A percentile compares a stretch with the other conserved stretches of the same genome.
Evolutionary conservation across 352 stramenopile genomes (phyloP).

Genomic region (Globisporangium nodosum): DNA sequence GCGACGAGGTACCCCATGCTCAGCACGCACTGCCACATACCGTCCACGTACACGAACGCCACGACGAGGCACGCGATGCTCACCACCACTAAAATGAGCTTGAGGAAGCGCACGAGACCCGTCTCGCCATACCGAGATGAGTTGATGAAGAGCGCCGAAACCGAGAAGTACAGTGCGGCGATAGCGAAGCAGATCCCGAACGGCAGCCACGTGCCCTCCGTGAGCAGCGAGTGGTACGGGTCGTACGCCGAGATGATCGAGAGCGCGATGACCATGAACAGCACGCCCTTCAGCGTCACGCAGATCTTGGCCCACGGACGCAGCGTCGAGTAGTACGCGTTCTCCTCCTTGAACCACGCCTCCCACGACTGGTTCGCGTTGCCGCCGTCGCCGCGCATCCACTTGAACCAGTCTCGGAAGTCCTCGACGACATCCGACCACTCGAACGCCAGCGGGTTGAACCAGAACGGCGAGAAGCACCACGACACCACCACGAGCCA

Average conservation of each 20-base stretch:
- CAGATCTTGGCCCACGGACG: conserved; percentile 87
- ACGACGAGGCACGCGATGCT: conserved; percentile 70
- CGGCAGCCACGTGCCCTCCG: conserved; percentile 45
- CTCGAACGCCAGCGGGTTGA: conserved; percentile 97
- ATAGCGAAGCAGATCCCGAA: conserved; percentile 48
- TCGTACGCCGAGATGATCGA: conserved; percentile 77
- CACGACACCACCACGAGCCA: conserved; percentile 89
- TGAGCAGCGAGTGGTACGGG: conserved; percentile 63
- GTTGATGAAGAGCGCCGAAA: conserved; percentile 60
- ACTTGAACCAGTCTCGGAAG: conserved; percentile 88
- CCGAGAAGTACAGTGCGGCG: conserved; percentile 49
- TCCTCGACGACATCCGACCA: conserved; percentile 93
- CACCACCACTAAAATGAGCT: conserved; percentile 71
- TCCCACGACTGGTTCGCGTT: conserved; percentile 93
- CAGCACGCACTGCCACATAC: conserved; percentile 88
- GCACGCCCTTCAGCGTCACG: conserved; percentile 84
- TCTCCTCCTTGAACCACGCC: conserved; percentile 96
- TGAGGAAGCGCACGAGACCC: conserved; percentile 63
- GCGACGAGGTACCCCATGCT: conserved; percentile 92
- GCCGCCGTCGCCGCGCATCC: conserved; percentile 91
- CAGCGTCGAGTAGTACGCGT: conserved; percentile 90
- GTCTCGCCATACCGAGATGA: conserved; percentile 51
- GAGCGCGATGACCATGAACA: conserved; percentile 86
- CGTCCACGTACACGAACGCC: conserved; percentile 55
- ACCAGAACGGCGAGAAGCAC: conserved; percentile 97